Percentiles rank a stretch among this genome's conserved stretches.
These are phyloP conservation scores for Volvox africanus DNA, from an alignment of 139 green algal genomes.

Conservation along the genomic window DNA sequence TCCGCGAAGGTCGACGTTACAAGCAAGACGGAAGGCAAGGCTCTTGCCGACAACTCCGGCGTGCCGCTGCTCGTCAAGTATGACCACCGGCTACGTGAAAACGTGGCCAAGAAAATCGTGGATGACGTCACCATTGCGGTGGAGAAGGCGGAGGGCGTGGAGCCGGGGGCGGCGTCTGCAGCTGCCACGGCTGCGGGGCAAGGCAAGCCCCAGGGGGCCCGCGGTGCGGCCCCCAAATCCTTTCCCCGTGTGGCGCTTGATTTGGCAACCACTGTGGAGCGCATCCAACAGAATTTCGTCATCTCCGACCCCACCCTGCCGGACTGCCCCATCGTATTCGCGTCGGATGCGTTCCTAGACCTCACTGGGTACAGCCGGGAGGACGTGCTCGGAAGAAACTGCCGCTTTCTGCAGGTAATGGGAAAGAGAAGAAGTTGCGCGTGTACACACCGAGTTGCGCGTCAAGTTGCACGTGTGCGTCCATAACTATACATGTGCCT, in stretches of 20 bases:
- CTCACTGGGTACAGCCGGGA: slow-evolving; percentile 93
- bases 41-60: slow-evolving; percentile 62
- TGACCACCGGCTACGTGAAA: slow-evolving; percentile 84
- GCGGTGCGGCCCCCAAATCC: slow-evolving; percentile 68
- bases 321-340: slow-evolving; percentile 98
- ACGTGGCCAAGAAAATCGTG: slow-evolving; percentile 84
- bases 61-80: slow-evolving; percentile 91
- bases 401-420: slow-evolving; percentile 69
- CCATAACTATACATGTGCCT: too few species aligned
- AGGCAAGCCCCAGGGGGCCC: slow-evolving; percentile 8
- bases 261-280: slow-evolving; percentile 97
- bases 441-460: background rate
- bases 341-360: slow-evolving; percentile 93
- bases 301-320: slow-evolving; percentile 96
- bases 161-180: slow-evolving; percentile 23
- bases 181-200: background rate
- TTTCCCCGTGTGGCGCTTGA: slow-evolving; percentile 94
- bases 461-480: too few species aligned
- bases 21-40: slow-evolving; percentile 92
- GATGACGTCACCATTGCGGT: slow-evolving; percentile 85
- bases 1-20: slow-evolving; percentile 91
- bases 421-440: background rate
- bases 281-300: slow-evolving; percentile 98
- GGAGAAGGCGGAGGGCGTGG: slow-evolving; percentile 63
- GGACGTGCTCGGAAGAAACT: slow-evolving; percentile 98